These are phyloP conservation scores for Eucalyptus erythrocorys DNA, from an alignment of 345 rosid genomes.

Conservation along the genomic window DNA sequence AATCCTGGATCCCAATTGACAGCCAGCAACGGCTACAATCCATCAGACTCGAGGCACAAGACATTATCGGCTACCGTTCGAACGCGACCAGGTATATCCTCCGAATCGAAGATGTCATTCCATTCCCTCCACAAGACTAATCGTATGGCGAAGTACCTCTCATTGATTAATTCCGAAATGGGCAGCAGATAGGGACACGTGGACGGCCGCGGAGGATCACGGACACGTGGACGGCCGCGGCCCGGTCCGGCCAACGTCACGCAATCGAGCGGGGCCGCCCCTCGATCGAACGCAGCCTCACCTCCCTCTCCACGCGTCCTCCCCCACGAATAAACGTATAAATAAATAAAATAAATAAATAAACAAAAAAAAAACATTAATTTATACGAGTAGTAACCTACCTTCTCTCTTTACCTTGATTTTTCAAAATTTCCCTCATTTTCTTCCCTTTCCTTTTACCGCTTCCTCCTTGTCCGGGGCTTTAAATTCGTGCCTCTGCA, in stretches of 20 bases:
- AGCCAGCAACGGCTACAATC: too few relatives aligned
- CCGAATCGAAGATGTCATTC: fast-evolving
- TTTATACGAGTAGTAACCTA: not conserved
- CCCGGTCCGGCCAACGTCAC: not conserved
- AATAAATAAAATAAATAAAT: not conserved
- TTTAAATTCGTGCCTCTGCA: not conserved
- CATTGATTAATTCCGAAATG: not conserved
- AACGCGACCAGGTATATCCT: not conserved
- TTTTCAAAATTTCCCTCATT: not conserved
- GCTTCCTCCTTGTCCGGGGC: not conserved
- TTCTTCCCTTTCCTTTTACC: not conserved
- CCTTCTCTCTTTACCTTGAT: not conserved
- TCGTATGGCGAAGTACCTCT: not conserved
- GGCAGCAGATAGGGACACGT: not conserved
- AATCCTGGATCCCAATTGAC: fast-evolving
- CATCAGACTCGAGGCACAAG: not conserved
- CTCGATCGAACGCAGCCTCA: not conserved
- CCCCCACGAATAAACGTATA: not conserved
- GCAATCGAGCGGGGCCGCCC: not conserved
- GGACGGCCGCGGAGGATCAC: not conserved
- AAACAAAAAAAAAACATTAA: too few relatives aligned
- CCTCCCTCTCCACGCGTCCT: not conserved
- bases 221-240: not conserved
- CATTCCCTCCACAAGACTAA: fast-evolving
- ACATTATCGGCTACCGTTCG: not conserved